phyloP scores from a whole-genome alignment of 2,329 filamentous ascomycete genomes.

The Diaporthe amygdali region DNA sequence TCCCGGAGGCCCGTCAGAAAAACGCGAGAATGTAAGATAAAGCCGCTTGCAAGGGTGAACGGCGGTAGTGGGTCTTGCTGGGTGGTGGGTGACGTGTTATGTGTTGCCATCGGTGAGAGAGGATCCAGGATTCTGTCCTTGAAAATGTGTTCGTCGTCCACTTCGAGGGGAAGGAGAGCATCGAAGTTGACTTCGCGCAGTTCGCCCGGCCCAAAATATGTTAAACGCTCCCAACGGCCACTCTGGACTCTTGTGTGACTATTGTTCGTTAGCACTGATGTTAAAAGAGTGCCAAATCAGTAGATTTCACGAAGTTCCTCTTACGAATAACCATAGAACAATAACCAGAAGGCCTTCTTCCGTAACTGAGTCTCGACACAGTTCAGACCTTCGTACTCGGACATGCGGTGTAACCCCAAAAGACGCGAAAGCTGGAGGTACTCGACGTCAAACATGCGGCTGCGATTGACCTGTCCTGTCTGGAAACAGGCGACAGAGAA shows the following conservation, averaged over 20 bases:
- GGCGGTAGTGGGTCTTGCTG: slow-evolving; percentile 37
- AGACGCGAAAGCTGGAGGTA: slow-evolving; percentile 39
- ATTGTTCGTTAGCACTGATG: background rate
- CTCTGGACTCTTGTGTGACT: slow-evolving; percentile 6
- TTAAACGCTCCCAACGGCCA: background rate
- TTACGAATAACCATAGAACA: background rate
- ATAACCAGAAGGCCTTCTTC: background rate
- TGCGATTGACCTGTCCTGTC: slow-evolving; percentile 40
- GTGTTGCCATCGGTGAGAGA: background rate
- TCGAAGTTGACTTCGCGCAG: background rate
- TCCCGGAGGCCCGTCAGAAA: slow-evolving; percentile 30
- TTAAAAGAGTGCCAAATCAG: accelerated
- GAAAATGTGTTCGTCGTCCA: background rate
- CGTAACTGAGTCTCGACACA: background rate
- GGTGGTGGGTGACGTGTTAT: slow-evolving; percentile 29
- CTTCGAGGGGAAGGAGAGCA: background rate
- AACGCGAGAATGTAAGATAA: slow-evolving; percentile 36
- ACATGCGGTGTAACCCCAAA: slow-evolving; percentile 37
- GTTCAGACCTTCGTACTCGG: background rate
- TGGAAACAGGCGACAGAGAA: slow-evolving; percentile 39
- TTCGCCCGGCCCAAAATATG: background rate
- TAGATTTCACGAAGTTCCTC: background rate
- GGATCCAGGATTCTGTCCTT: background rate
- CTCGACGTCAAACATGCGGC: slow-evolving; percentile 42
- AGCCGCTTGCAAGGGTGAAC: slow-evolving; percentile 42